These are phyloP conservation scores for Danielia oregonensis DNA, from an alignment of 805 yeast species.

Conservation along the genomic window DNA sequence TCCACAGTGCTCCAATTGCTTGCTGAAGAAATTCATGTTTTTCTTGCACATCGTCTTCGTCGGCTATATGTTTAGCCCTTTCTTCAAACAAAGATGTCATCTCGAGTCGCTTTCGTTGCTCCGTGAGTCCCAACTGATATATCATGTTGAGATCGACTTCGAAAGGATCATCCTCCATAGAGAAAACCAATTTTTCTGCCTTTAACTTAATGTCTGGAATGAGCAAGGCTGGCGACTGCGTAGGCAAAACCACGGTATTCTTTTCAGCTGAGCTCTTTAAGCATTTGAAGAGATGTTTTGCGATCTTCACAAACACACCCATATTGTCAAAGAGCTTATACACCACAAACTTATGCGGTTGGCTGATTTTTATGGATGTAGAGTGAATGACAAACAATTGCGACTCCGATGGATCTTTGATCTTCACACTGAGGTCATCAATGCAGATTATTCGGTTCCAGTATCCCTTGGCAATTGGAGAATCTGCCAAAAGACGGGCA, in stretches of 20 bases:
- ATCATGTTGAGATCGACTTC: conserved; percentile 39
- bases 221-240: conserved; percentile 23
- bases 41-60: conserved; percentile 3
- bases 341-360: conserved; percentile 37
- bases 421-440: conserved; percentile 5
- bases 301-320: conserved; percentile 29
- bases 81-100: conserved; percentile 22
- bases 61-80: conserved; percentile 1
- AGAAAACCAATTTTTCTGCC: conserved; percentile 25
- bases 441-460: conserved; percentile 15
- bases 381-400: conserved; percentile 14
- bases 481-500: conserved; percentile 9
- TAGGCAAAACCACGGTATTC: conserved; percentile 24
- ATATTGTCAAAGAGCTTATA: conserved; percentile 37
- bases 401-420: conserved; percentile 5
- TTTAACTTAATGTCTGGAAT: conserved; percentile 28
- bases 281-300: conserved; percentile 30
- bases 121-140: conserved; percentile 37
- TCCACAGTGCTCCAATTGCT: conserved; percentile 48
- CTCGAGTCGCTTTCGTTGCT: conserved; percentile 38
- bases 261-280: conserved; percentile 17
- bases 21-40: conserved; percentile 6
- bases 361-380: conserved; percentile 26
- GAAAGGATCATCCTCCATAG: conserved; percentile 44
- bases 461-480: conserved; percentile 6